Evolutionary conservation across 2,329 filamentous ascomycete genomes (phyloP), one percentile per base, ranked within the genome.

Genomic region (Coleophoma eucalyptorum): DNA sequence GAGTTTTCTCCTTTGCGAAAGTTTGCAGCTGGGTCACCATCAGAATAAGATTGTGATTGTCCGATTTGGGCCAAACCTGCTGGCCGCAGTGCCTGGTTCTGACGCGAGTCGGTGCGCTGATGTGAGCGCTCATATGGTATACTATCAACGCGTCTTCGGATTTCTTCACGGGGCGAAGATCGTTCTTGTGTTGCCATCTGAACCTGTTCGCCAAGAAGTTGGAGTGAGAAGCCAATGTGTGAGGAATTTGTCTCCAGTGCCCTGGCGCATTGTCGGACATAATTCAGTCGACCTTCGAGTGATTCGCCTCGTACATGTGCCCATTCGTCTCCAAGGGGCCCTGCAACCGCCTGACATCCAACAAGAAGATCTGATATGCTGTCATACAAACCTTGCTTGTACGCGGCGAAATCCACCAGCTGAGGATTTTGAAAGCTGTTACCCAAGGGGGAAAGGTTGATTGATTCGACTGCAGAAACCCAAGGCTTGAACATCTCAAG

Each of bases 351-450:
- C 69, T 99, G 94, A 63, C 92, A 97, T 52, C 87, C 84, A 46
- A 96, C 72, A 4, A 97, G 73, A 26, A 99, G 79, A 66, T 97
- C 94, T 8, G 91, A 92, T 50, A 96, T 87, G 52, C 91, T 88
- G 68, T 97, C 94, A 69, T 97, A 97, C 16, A 96, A 77, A 60
- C 87, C 89, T 68, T 99, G 94, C 70, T 97, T 97, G 67, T 96
- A 90, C 32, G 86, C 81, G 62, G 85, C 86, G 67, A 97, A 97
- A 60, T 97, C 94, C 44, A 84, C 80, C 32, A 97, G 73, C 60
- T 95, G 89, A 0, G 91, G 90, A 41, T 88, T 93, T 65, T 93
- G 89, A 58, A 92, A 86, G 52, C 80, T 86, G 52, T 87, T 86
- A 38, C 85, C 86, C 3, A 97, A 73, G 1, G 87, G 82, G 0